phyloP scores from a whole-genome alignment of 179 eudicot species.

The Beta lomatogona region DNA sequence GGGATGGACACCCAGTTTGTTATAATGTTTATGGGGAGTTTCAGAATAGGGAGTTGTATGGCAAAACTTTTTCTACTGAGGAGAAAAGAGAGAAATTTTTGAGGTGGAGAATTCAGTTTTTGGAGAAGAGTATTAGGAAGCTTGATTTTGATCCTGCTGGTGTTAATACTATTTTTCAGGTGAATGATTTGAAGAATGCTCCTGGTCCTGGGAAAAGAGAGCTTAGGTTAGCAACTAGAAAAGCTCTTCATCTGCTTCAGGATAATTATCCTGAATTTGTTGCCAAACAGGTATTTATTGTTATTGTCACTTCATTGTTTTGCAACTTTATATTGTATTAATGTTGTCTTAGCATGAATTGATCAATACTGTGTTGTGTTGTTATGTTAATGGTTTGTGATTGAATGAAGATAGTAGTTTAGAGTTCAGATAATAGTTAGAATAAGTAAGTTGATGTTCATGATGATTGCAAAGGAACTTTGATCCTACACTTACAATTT shows the following conservation, averaged over 20 bases:
- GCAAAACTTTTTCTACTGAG: constrained; percentile 53
- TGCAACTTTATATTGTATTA: neutral
- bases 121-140: constrained; percentile 71
- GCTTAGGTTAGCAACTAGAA: constrained; percentile 57
- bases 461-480: neutral
- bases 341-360: neutral
- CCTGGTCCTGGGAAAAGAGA: constrained; percentile 67
- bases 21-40: constrained; percentile 72
- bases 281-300: constrained; percentile 56
- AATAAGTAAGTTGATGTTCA: neutral
- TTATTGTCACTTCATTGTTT: neutral
- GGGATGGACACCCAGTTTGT: constrained; percentile 69
- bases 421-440: neutral
- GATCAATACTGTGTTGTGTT: neutral
- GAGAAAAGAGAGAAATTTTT: constrained; percentile 61
- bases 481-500: neutral
- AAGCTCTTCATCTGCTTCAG: constrained; percentile 59
- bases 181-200: constrained; percentile 65
- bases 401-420: neutral
- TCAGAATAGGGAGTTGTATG: constrained; percentile 59
- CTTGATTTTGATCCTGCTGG: constrained; percentile 64
- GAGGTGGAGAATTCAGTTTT: constrained; percentile 61
- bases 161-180: constrained; percentile 57
- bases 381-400: neutral
- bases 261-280: constrained; percentile 80